Percentiles rank a stretch among this genome's conserved stretches.
Evolutionary conservation across 257 asterid species (phyloP).

Genomic region (Cinchona pubescens): DNA sequence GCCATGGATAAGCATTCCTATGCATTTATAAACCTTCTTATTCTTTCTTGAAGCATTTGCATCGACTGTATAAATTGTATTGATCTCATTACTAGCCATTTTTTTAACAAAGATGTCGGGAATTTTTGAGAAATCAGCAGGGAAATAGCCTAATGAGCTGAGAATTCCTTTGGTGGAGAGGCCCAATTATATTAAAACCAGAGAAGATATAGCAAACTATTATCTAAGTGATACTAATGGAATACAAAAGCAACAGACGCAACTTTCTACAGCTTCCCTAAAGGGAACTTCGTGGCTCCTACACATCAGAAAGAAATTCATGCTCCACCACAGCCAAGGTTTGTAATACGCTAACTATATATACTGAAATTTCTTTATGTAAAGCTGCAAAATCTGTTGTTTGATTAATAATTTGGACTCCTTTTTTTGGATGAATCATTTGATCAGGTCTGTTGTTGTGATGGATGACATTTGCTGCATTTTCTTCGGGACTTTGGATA

Average conservation of each 20-base stretch:
- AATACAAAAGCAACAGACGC: constrained; percentile 40
- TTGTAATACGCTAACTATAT: not conserved
- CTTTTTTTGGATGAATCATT: too few species aligned
- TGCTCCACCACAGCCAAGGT: constrained; percentile 54
- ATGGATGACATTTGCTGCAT: too few species aligned
- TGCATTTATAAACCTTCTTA: not conserved
- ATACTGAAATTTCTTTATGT: too few species aligned
- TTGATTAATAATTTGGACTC: too few species aligned
- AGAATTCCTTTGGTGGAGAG: constrained; percentile 26
- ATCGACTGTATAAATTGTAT: too few species aligned
- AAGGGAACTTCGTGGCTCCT: constrained; percentile 57
- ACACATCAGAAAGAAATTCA: constrained; percentile 50
- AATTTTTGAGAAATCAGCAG: constrained; percentile 42
- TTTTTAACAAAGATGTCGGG: constrained; percentile 44
- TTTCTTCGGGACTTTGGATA: too few species aligned
- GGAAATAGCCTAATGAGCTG: constrained; percentile 48
- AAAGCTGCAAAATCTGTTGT: too few species aligned
- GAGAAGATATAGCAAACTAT: constrained; percentile 41
- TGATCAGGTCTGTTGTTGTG: too few species aligned
- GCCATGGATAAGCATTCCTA: not conserved
- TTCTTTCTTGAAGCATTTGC: too few species aligned
- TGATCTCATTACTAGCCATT: too few species aligned
- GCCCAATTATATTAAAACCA: constrained; percentile 26
- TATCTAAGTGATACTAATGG: constrained; percentile 51
- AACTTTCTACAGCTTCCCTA: constrained; percentile 44